Conservation (phyloP, 1,284 basidiomycete genomes). For the Exobasidium rhododendri region DNA sequence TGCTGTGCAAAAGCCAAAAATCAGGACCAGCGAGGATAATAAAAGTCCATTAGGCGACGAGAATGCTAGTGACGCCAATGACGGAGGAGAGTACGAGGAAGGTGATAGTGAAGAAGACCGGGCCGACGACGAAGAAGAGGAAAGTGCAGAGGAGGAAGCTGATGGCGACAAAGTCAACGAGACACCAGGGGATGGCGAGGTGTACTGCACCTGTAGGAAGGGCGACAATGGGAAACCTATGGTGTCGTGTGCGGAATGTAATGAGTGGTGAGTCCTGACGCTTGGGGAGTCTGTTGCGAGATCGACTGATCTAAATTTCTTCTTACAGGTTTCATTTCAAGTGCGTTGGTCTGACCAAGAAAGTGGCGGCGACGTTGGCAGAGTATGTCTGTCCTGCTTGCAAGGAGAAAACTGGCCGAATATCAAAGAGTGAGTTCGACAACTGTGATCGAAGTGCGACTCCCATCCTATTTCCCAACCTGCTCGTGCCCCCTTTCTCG, state of each 20-base stretch:
- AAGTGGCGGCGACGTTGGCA: slow-evolving; percentile 38
- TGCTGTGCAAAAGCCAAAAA: neutral
- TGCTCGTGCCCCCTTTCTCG: too few species aligned
- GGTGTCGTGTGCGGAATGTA: slow-evolving; percentile 47
- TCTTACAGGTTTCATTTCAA: slow-evolving; percentile 43
- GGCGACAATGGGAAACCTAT: slow-evolving; percentile 50
- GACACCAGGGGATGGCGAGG: slow-evolving; percentile 24
- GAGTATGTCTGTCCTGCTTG: slow-evolving; percentile 45
- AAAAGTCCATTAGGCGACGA: neutral
- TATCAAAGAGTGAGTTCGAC: slow-evolving; percentile 29
- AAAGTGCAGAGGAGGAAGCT: slow-evolving; percentile 17
- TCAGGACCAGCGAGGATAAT: neutral
- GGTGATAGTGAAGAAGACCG: neutral
- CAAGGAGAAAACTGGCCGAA: slow-evolving; percentile 5
- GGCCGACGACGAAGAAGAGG: neutral
- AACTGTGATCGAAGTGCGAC: neutral
- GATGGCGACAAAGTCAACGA: slow-evolving; percentile 17
- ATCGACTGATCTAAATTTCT: neutral
- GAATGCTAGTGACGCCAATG: slow-evolving; percentile 10
- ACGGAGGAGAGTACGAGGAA: slow-evolving; percentile 4
- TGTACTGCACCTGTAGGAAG: slow-evolving; percentile 47
- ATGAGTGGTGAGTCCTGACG: slow-evolving; percentile 44
- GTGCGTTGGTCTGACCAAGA: slow-evolving; percentile 45
- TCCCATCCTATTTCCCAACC: neutral
- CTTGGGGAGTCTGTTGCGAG: neutral